Percentiles rank a stretch among this genome's conserved stretches.
Evolutionary conservation across 179 eudicot species (phyloP).

Genomic region (Kewa caespitosa): DNA sequence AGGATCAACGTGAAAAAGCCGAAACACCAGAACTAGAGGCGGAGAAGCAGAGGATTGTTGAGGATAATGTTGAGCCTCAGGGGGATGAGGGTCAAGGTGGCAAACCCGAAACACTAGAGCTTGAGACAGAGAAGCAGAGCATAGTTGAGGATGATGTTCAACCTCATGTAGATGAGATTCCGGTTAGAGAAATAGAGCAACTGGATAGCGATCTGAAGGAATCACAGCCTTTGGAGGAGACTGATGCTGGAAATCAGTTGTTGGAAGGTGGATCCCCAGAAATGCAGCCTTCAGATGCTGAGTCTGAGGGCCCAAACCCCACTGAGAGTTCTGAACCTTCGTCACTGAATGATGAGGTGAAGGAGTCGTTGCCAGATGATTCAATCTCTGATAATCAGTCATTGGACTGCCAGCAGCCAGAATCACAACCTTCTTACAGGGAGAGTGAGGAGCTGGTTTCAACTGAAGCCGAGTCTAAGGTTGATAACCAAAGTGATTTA

Average conservation of each 20-base stretch:
- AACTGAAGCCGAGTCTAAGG: slow-evolving; percentile 16
- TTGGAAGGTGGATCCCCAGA: slow-evolving; percentile 9
- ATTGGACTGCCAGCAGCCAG: slow-evolving; percentile 8
- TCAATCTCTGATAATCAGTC: slow-evolving; percentile 13
- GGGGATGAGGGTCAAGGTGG: slow-evolving; percentile 20
- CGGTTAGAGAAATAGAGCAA: slow-evolving; percentile 6
- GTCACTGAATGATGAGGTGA: background rate
- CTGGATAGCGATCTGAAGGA: background rate
- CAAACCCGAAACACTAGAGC: slow-evolving; percentile 14
- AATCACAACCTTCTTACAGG: slow-evolving; percentile 7
- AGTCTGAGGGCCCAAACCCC: slow-evolving; percentile 5
- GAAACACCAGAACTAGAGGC: slow-evolving; percentile 15
- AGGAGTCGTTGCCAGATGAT: slow-evolving; percentile 3
- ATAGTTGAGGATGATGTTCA: slow-evolving; percentile 24
- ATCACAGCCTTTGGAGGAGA: slow-evolving; percentile 14
- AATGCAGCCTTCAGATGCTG: slow-evolving; percentile 17
- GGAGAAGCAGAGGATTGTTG: slow-evolving; percentile 7
- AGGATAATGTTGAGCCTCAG: slow-evolving; percentile 18
- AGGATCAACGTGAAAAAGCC: slow-evolving; percentile 12
- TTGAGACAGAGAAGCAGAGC: background rate
- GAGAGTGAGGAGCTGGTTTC: slow-evolving; percentile 15
- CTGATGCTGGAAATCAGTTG: slow-evolving; percentile 7
- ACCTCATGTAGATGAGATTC: slow-evolving; percentile 16
- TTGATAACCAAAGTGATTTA: slow-evolving; percentile 8
- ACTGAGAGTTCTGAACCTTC: slow-evolving; percentile 4